phyloP scores from a whole-genome alignment of 768 basidiomycete genomes.

The Lyophyllum shimeji region DNA sequence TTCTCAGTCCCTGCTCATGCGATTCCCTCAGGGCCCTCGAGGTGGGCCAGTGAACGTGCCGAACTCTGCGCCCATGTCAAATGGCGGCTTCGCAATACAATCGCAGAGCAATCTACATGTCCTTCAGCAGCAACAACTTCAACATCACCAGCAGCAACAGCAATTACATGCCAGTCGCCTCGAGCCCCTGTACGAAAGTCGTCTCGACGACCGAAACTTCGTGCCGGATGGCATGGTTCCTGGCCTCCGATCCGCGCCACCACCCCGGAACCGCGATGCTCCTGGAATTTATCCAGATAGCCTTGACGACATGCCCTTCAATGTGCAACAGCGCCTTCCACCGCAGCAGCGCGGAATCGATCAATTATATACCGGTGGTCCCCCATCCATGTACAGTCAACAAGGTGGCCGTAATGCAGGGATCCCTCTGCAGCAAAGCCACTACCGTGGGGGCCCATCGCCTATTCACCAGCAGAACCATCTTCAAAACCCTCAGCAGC shows the following conservation, averaged over 20 bases:
- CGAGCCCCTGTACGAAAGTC: slow-evolving; percentile 72
- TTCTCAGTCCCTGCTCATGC: slow-evolving; percentile 1
- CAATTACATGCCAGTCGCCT: slow-evolving; percentile 49
- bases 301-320: slow-evolving; percentile 60
- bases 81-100: slow-evolving; percentile 33
- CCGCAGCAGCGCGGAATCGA: slow-evolving; percentile 53
- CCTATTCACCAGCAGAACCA: slow-evolving; percentile 52
- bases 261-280: slow-evolving; percentile 60
- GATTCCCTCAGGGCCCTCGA: slow-evolving; percentile 29
- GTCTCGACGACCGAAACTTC: slow-evolving; percentile 73
- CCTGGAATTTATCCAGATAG: slow-evolving; percentile 55
- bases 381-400: slow-evolving; percentile 49
- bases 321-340: slow-evolving; percentile 56
- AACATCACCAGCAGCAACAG: slow-evolving; percentile 41
- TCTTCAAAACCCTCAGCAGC: slow-evolving; percentile 44
- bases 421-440: slow-evolving; percentile 56
- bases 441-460: slow-evolving; percentile 71
- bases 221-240: slow-evolving; percentile 87
- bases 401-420: slow-evolving; percentile 56
- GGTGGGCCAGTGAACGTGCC: slow-evolving; percentile 20
- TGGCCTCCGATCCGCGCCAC: slow-evolving; percentile 67
- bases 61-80: slow-evolving; percentile 23
- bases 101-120: slow-evolving; percentile 36
- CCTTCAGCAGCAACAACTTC: slow-evolving; percentile 39
- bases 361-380: slow-evolving; percentile 53